Evolutionary conservation across 176 grass and related monocot genomes (phyloP).

Genomic region (Alloteropsis semialata): DNA sequence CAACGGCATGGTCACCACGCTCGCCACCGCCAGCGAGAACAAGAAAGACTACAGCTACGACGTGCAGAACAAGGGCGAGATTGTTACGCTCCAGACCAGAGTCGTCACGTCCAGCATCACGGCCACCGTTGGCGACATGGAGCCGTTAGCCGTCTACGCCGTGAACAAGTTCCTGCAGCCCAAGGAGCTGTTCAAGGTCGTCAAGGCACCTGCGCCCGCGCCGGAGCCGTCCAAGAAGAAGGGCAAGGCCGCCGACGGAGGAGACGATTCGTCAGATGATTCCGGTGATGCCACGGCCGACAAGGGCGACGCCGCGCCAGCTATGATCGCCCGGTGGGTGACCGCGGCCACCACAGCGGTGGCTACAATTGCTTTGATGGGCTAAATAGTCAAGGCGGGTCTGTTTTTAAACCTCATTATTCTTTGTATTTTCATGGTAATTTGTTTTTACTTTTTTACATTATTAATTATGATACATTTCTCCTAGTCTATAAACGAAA

Average conservation of each 20-base stretch:
- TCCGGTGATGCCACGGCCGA: conserved; percentile 12
- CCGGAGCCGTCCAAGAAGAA: conserved; percentile 55
- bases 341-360: background rate
- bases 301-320: conserved; percentile 26
- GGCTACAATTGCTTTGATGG: conserved; percentile 19
- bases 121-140: conserved; percentile 51
- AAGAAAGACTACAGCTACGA: conserved; percentile 72
- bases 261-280: conserved; percentile 3
- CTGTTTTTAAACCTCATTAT: background rate
- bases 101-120: conserved; percentile 38
- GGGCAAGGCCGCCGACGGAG: background rate
- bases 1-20: conserved; percentile 75
- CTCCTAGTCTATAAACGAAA: background rate
- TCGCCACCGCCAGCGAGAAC: conserved; percentile 56
- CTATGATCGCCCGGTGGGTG: background rate
- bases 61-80: conserved; percentile 52
- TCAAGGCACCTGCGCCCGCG: conserved; percentile 26
- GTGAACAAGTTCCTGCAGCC: conserved; percentile 70
- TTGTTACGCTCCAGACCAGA: conserved; percentile 49
- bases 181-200: conserved; percentile 66
- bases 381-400: background rate
- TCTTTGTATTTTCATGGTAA: background rate
- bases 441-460: too few species aligned
- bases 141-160: conserved; percentile 64
- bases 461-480: background rate